phyloP scores from a whole-genome alignment of 73 alveolate species.

The Blepharisma stoltei region DNA sequence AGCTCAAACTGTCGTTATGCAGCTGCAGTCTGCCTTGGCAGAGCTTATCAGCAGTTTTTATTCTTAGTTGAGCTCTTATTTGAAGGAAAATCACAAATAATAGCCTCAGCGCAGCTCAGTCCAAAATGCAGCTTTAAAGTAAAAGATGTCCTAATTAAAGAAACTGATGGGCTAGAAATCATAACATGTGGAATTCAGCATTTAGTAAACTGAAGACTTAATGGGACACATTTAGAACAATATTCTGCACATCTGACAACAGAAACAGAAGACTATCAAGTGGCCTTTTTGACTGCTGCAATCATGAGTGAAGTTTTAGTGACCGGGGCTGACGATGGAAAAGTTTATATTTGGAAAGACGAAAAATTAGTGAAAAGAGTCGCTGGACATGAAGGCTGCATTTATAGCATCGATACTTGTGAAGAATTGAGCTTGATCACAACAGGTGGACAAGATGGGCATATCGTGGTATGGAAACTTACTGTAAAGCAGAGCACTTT shows the following conservation, averaged over 20 bases:
- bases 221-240: slow-evolving; percentile 71
- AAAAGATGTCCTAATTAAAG: slow-evolving; percentile 90
- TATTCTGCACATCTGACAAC: slow-evolving; percentile 28
- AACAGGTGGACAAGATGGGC: slow-evolving; percentile 78
- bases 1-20: slow-evolving; percentile 75
- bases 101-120: slow-evolving; percentile 60
- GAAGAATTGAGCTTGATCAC: slow-evolving; percentile 44
- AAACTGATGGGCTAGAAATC: slow-evolving; percentile 79
- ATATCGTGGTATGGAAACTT: slow-evolving; percentile 51
- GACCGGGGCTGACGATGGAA: slow-evolving; percentile 28
- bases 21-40: slow-evolving; percentile 68
- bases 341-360: slow-evolving; percentile 59
- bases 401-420: slow-evolving; percentile 51
- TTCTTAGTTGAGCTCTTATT: slow-evolving; percentile 66
- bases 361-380: slow-evolving; percentile 63
- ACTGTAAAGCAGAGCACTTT: background rate
- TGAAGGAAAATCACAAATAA: slow-evolving; percentile 49
- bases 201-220: slow-evolving; percentile 81
- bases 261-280: background rate
- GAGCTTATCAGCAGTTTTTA: slow-evolving; percentile 69
- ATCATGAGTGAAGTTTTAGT: slow-evolving; percentile 1
- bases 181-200: slow-evolving; percentile 96
- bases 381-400: slow-evolving; percentile 67
- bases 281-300: background rate
- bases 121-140: slow-evolving; percentile 87